A percentile compares a stretch with the other conserved stretches of the same genome.
Evolutionary conservation across 2,329 filamentous ascomycete species (phyloP).

Genomic region (Fusarium paranaense): DNA sequence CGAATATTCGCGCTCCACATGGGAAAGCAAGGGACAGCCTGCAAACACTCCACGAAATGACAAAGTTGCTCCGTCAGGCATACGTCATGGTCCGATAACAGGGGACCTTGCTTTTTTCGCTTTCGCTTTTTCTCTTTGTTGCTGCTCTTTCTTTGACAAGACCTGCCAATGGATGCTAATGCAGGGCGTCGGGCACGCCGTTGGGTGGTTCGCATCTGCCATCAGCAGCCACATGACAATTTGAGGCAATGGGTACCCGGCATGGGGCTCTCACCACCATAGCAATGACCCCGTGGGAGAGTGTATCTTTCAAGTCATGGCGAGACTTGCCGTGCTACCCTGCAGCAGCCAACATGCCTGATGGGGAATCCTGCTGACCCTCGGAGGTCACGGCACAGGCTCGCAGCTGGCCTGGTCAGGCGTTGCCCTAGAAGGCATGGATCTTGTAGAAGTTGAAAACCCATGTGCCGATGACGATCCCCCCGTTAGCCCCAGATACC

Average conservation of each 20-base stretch:
- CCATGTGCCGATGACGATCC: slow-evolving; percentile 1
- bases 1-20: neutral
- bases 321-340: slow-evolving; percentile 26
- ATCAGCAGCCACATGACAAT: slow-evolving; percentile 27
- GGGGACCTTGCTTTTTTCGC: neutral
- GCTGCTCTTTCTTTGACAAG: slow-evolving; percentile 2
- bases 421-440: slow-evolving; percentile 10
- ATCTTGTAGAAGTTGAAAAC: neutral
- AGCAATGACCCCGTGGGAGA: neutral
- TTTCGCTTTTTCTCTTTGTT: neutral
- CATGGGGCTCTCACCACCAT: neutral
- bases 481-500: slow-evolving; percentile 17
- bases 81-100: slow-evolving; percentile 35
- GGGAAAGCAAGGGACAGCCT: slow-evolving; percentile 25
- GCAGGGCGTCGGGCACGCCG: slow-evolving; percentile 26
- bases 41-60: slow-evolving; percentile 22
- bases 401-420: slow-evolving; percentile 17
- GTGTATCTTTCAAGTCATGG: slow-evolving; percentile 23
- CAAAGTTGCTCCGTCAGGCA: slow-evolving; percentile 12
- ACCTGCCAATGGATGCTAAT: neutral
- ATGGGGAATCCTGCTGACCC: slow-evolving; percentile 42
- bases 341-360: slow-evolving; percentile 10
- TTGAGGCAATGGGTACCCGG: slow-evolving; percentile 21
- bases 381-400: slow-evolving; percentile 37
- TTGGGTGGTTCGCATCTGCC: slow-evolving; percentile 14